Conservation (phyloP, 1,139 yeast species). For the Candida sp. region DNA sequence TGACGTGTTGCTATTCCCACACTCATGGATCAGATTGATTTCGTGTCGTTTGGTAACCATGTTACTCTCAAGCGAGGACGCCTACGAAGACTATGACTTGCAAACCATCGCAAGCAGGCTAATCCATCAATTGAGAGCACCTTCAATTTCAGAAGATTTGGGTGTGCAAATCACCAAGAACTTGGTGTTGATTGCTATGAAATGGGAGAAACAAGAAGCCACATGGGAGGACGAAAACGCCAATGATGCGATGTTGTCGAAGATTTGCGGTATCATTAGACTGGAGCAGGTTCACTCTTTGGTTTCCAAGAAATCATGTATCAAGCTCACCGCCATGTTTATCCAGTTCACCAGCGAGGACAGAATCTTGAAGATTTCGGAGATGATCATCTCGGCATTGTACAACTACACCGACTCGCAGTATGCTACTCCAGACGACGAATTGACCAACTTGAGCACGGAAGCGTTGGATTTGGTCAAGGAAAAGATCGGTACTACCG, state of each 20-base stretch:
- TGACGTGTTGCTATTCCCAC: constrained; percentile 76
- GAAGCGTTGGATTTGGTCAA: constrained; percentile 78
- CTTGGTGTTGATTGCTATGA: constrained; percentile 61
- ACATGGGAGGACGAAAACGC: constrained; percentile 45
- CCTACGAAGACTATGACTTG: constrained; percentile 43
- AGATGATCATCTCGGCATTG: constrained; percentile 62
- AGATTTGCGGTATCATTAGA: constrained; percentile 67
- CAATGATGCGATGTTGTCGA: constrained; percentile 64
- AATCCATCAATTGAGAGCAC: constrained; percentile 83
- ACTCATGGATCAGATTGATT: constrained; percentile 85
- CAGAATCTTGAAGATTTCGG: constrained; percentile 41
- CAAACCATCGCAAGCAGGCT: constrained; percentile 72
- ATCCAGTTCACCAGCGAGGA: constrained; percentile 52
- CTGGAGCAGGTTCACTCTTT: constrained; percentile 58
- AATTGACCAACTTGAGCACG: constrained; percentile 59
- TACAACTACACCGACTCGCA: constrained; percentile 55
- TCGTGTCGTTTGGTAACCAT: constrained; percentile 66
- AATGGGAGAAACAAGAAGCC: constrained; percentile 59
- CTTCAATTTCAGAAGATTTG: constrained; percentile 65
- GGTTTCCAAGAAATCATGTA: constrained; percentile 67
- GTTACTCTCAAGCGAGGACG: constrained; percentile 46
- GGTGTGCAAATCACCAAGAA: constrained; percentile 73
- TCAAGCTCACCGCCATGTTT: constrained; percentile 62
- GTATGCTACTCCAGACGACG: constrained; percentile 43
- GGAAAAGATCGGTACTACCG: constrained; percentile 72